Evolutionary conservation across 1,284 basidiomycete species (phyloP).

Genomic region (Porodaedalea pini): DNA sequence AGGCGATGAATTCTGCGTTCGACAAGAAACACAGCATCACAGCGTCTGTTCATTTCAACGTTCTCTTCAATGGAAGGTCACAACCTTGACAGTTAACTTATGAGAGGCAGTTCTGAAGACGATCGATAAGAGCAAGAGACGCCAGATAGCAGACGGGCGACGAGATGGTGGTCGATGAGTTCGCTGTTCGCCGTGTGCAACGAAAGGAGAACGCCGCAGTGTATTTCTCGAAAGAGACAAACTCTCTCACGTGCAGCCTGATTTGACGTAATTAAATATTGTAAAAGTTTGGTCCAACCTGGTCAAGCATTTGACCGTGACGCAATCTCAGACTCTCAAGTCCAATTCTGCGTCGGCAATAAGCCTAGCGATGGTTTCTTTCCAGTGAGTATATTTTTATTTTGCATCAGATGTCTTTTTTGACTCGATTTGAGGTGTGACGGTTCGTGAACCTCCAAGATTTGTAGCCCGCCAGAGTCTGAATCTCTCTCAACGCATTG

Average conservation of each 20-base stretch:
- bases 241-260: too few relatives aligned
- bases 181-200: conserved; percentile 27
- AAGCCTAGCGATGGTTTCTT: conserved; percentile 46
- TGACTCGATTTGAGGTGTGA: conserved; percentile 40
- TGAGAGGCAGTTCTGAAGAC: not conserved
- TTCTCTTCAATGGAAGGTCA: not conserved
- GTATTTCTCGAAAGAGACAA: too few relatives aligned
- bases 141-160: not conserved
- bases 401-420: not conserved
- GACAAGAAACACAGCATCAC: not conserved
- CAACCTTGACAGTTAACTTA: not conserved
- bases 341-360: not conserved
- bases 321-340: not conserved
- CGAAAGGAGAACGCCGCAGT: too few relatives aligned
- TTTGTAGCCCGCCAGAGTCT: not conserved
- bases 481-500: not conserved
- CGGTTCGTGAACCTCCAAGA: conserved; percentile 30
- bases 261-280: too few relatives aligned
- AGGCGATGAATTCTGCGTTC: not conserved
- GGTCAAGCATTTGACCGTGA: too few relatives aligned
- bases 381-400: conserved; percentile 41
- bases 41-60: not conserved
- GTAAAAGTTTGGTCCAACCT: not conserved
- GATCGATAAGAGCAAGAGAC: conserved; percentile 1
- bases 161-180: conserved; percentile 18